Base-by-base conservation (phyloP, 805 yeast species). In the Wickerhamomyces strasburgensis region DNA sequence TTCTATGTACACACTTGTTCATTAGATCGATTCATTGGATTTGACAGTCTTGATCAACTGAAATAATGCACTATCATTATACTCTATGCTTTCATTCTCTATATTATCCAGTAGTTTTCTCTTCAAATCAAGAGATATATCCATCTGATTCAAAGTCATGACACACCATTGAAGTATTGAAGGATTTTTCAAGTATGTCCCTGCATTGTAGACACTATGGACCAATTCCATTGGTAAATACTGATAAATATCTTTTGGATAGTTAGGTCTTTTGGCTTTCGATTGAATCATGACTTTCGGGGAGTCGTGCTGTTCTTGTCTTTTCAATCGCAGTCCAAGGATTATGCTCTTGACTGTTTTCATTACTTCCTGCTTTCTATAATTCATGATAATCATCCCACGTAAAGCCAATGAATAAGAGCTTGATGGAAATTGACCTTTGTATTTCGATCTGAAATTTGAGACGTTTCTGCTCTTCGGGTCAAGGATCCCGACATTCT, bases 151-250 rank as follows among this genome's bases (percentile, higher is more conserved):
- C 14, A 40, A 14, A 2, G 9, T 9, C 5, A 21, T 27, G 14
- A 45, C 18, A 33, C 47, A 42, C 51, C 51, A 46, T 9, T 38
- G 35, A 15, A 43, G 3, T n/a, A 50, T 6, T 2, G 23, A 14
- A 2, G 23, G 19, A 23, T 44, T 44, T 9, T 33, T 29, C 10
- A 34, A 36, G 13, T 28, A 36, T 18, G 39, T 28, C 3, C 43
- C 49, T 19, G 39, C 24, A 13, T 33, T 34, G 25, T 37, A 8
- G 1, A 43, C 19, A 6, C 31, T 28, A 14, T 44, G 38, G 7
- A 48, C 14, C 7, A 48, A n/a, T 8, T 38, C 37, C n/a, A 39
- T 3, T 17, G 54, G 50, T 13, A 41, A 19, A 1, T n/a, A 4
- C 6, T 34, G 31, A 33, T 44, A 28, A 2, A 40, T 29, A 6